Percentiles rank a stretch among this genome's conserved stretches.
Conservation (phyloP, 2,329 filamentous ascomycete species). For the Aspergillus caelatus region DNA sequence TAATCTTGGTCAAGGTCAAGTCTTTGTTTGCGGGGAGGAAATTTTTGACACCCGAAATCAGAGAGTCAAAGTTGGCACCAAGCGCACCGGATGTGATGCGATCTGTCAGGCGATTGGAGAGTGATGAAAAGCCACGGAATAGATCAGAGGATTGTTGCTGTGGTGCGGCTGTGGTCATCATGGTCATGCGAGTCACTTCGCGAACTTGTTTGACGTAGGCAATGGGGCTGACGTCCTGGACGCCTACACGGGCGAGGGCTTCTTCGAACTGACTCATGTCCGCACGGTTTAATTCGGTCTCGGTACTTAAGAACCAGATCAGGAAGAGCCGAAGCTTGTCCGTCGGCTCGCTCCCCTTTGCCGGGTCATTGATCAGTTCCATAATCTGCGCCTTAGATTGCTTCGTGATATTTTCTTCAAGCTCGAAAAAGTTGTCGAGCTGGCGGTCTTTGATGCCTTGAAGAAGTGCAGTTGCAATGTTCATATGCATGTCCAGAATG, state of each 20-base stretch:
- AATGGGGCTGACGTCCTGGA: conserved; percentile 73
- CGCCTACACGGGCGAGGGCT: conserved; percentile 72
- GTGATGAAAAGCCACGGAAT: conserved; percentile 89
- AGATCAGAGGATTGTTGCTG: conserved; percentile 69
- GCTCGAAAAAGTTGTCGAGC: conserved; percentile 92
- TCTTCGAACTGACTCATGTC: conserved; percentile 89
- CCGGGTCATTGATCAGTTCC: conserved; percentile 77
- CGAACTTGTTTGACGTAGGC: conserved; percentile 89
- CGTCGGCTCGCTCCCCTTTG: conserved; percentile 78
- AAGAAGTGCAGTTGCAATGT: conserved; percentile 79
- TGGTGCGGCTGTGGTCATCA: conserved; percentile 79
- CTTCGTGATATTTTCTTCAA: conserved; percentile 91
- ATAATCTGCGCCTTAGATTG: conserved; percentile 87
- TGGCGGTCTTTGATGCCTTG: conserved; percentile 92
- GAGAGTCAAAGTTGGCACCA: conserved; percentile 83
- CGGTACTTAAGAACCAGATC: conserved; percentile 95
- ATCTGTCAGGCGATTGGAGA: conserved; percentile 89
- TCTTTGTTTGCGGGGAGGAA: conserved; percentile 96
- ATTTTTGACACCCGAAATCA: conserved; percentile 96
- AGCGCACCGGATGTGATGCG: conserved; percentile 90
- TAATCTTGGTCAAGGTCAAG: conserved; percentile 95
- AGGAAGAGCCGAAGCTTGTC: conserved; percentile 95
- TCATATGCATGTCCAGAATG: conserved; percentile 98
- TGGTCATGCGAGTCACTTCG: conserved; percentile 95
- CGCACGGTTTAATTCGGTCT: conserved; percentile 78